Evolutionary conservation across 441 rosid species (phyloP).

Genomic region (Erysimum cheiri): DNA sequence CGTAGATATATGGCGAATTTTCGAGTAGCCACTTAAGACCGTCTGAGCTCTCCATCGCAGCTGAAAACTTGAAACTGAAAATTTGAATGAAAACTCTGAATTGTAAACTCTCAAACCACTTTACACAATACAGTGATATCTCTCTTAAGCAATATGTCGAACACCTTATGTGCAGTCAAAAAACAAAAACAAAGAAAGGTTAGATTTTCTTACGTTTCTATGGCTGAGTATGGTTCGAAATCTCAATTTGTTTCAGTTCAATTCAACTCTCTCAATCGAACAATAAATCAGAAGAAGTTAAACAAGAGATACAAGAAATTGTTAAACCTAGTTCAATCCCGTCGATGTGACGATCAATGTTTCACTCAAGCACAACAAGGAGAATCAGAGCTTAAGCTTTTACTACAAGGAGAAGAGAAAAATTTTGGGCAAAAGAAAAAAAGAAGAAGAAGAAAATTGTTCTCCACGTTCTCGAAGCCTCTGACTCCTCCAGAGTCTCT

Average conservation of each 20-base stretch:
- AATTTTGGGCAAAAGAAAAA: too few relatives aligned
- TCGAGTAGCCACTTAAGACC: background rate
- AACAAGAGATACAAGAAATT: background rate
- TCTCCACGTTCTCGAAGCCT: background rate
- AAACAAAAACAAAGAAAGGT: background rate
- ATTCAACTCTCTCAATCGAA: background rate
- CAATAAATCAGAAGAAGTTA: background rate
- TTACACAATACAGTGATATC: background rate
- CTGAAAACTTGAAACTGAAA: background rate
- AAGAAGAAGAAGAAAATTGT: background rate
- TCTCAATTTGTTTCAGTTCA: background rate
- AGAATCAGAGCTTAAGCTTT: too few relatives aligned
- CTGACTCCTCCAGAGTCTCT: background rate
- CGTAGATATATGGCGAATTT: background rate
- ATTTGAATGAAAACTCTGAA: background rate
- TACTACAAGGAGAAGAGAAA: too few relatives aligned
- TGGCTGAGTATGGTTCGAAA: background rate
- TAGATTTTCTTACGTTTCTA: background rate
- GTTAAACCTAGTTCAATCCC: background rate
- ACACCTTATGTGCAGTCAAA: background rate
- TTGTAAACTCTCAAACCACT: background rate
- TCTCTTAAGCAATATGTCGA: background rate
- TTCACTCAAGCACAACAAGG: background rate
- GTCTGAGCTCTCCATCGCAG: background rate
- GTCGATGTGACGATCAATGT: background rate